Conservation (phyloP, 1,139 yeast genomes). For the Yamadazyma atmosphaerica region DNA sequence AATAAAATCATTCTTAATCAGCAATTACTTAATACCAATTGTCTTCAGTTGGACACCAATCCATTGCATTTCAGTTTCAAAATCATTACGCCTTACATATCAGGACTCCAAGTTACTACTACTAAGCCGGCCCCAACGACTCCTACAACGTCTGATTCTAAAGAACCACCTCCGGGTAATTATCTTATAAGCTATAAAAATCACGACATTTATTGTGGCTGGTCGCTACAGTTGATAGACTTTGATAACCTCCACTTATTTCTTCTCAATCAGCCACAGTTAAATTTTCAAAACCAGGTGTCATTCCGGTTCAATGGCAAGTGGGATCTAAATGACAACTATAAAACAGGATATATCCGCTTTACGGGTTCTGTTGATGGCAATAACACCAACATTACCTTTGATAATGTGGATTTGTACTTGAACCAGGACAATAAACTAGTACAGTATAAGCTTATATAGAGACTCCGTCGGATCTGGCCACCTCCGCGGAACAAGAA, state of each 20-base stretch:
- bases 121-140: background rate
- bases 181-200: background rate
- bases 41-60: constrained; percentile 9
- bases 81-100: constrained; percentile 14
- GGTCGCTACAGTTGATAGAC: constrained; percentile 16
- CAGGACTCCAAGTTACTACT: constrained; percentile 11
- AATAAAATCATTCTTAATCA: constrained; percentile 11
- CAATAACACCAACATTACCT: constrained; percentile 15
- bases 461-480: background rate
- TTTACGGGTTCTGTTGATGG: constrained; percentile 13
- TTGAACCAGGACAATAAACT: constrained; percentile 7
- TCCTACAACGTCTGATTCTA: background rate
- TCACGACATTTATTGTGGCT: constrained; percentile 10
- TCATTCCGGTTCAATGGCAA: constrained; percentile 13
- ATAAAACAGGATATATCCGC: constrained; percentile 10
- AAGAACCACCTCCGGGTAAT: background rate
- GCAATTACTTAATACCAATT: constrained; percentile 11
- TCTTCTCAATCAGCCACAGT: constrained; percentile 15
- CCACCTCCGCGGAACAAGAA: background rate
- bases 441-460: constrained; percentile 10
- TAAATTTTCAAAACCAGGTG: constrained; percentile 9
- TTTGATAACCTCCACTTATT: constrained; percentile 8
- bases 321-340: constrained; percentile 6
- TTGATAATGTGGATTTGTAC: constrained; percentile 8
- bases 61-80: constrained; percentile 7